Evolutionary conservation across 805 yeast species (phyloP), one percentile per base, ranked within the genome.

Genomic region (Myxozyma udenii): DNA sequence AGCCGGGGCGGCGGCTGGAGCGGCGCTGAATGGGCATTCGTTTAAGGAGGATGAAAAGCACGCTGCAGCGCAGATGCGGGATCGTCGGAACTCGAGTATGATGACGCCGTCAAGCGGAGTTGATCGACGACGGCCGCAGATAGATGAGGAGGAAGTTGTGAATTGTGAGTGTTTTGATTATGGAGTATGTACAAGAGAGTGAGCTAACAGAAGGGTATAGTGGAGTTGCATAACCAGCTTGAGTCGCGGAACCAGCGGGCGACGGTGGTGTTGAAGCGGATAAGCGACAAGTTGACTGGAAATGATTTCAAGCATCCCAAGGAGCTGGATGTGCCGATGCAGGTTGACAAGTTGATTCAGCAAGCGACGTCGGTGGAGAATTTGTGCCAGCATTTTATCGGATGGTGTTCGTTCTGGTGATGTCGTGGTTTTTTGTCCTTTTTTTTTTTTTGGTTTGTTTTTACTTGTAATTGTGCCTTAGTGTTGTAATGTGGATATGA

Each of bases 361-460:
- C 96, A 93, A 66, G 98, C 98, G 1, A 93, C 98, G 0, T 85
- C 95, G 44, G 95, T 91, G 26, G 98, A 93, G 66, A 93, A 93
- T 63, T 71, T 93, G 49, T 93, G 98, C 64, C 97, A 89, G 69
- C 98, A 91, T 69, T 93, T 87, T 66, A 85, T 93, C 56, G 99
- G 99, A 18, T 93, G 99, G 99, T 93, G 99, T 71, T 87, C 98
- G 1, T 93, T 91, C 79, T 93, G 98, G n/a, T n/a, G n/a, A n/a
- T n/a, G n/a, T n/a, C n/a, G n/a, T n/a, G n/a, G n/a, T n/a, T n/a
- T n/a, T n/a, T n/a, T n/a, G n/a, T n/a, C n/a, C n/a, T n/a, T n/a
- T n/a, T n/a, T n/a, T n/a, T n/a, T n/a, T n/a, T n/a, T n/a, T n/a
- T n/a, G n/a, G n/a, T n/a, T n/a, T n/a, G n/a, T n/a, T n/a, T n/a